A percentile compares a stretch with the other conserved stretches of the same genome.
phyloP scores from a whole-genome alignment of 208 protist species.

The Sergeia podlipaevii region DNA sequence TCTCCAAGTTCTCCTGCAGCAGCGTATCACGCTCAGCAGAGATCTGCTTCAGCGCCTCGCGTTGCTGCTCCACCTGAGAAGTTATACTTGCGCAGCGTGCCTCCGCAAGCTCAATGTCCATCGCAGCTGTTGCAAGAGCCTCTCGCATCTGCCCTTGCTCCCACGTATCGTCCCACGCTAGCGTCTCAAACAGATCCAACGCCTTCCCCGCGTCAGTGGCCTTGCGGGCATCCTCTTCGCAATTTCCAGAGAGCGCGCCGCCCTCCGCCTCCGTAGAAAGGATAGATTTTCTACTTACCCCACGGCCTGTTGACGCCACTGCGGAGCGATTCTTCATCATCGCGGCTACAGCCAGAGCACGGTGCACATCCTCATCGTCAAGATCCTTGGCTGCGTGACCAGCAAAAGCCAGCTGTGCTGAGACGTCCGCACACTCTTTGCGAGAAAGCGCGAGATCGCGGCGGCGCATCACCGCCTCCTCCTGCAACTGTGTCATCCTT shows the following conservation, averaged over 20 bases:
- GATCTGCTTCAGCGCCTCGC: conserved; percentile 25
- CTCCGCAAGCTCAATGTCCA: conserved; percentile 80
- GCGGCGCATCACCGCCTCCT: conserved; percentile 47
- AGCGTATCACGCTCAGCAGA: conserved; percentile 69
- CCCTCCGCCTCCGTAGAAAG: neutral
- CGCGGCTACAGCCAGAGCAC: conserved; percentile 63
- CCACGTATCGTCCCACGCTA: conserved; percentile 75
- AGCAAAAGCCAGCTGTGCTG: conserved; percentile 30
- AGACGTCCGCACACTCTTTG: conserved; percentile 31
- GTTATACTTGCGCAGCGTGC: conserved; percentile 63
- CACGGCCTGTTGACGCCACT: neutral
- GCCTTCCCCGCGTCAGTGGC: conserved; percentile 8
- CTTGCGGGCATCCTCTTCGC: neutral
- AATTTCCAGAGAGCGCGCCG: neutral
- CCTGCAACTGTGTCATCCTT: conserved; percentile 26
- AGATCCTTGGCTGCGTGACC: conserved; percentile 43
- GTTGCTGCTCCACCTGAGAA: conserved; percentile 51
- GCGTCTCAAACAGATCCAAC: conserved; percentile 63
- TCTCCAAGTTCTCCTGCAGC: conserved; percentile 76
- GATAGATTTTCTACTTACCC: neutral
- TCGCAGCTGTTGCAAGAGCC: conserved; percentile 66
- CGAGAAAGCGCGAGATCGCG: conserved; percentile 43
- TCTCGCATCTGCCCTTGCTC: conserved; percentile 76
- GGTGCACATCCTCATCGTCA: conserved; percentile 61
- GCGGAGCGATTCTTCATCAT: conserved; percentile 26